Evolutionary conservation across 352 stramenopile species (phyloP), one percentile per base, ranked within the genome.

Genomic region (Thalassiosira hispida): DNA sequence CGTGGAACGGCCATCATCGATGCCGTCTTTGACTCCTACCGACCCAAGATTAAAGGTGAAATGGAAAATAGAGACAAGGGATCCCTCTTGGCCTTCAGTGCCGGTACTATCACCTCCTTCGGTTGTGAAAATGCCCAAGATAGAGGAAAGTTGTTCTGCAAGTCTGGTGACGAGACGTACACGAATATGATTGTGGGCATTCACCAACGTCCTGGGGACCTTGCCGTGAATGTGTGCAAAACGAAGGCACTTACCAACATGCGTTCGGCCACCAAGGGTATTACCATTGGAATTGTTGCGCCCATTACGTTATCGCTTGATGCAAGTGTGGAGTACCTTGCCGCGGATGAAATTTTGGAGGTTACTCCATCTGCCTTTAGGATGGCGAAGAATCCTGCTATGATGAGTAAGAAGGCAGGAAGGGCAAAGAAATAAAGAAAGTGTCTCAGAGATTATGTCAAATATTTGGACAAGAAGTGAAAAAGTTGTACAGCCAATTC

Each of bases 181-280:
- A 96, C 95, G 69, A 97, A 96, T 62, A 99, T 99, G 97, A 97
- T 76, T 73, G 94, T 99, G 42, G 97, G 97, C 27, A 97, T 99
- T 84, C 96, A 99, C 87, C 97, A 96, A 90, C 96, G 97, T 16
- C 96, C 96, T 49, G 96, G 89, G 51, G 97, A 99, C 86, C 94
- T 99, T 63, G 95, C 98, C 70, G 97, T 99, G 22, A 99, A 99
- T 88, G 93, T 98, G 16, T 98, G 96, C 69, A 99, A 98, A 90
- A 96, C 97, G 56, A 99, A 99, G 91, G 96, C 96, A 84, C 89
- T 99, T 31, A 98, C 95, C 33, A 99, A 99, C 89, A 99, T 99
- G 94, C 95, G 97, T 64, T 97, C 96, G 25, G 94, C 97, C 8
- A 97, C 94, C 47, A 98, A 97, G 91, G 97, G 98, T 79, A 97